A percentile compares a stretch with the other conserved stretches of the same genome.
Conservation (phyloP, 305 asterid genomes). For the Solanum chacoense region DNA sequence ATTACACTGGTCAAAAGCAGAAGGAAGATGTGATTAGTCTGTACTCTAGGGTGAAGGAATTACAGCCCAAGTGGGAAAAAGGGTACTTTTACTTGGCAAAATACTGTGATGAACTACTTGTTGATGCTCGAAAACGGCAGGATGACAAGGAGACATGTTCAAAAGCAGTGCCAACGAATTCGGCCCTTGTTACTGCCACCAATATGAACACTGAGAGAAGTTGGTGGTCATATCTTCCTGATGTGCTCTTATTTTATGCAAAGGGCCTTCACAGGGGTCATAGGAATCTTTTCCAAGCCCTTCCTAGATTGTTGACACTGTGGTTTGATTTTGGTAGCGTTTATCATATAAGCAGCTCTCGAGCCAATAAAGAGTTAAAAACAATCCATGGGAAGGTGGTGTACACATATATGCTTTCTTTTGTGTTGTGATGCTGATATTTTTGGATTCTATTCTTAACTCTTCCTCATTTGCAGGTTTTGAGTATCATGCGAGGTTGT, state of each 20-base stretch:
- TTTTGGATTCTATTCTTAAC: slow-evolving; percentile 6
- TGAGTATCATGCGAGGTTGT: slow-evolving; percentile 91
- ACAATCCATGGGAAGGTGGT: slow-evolving; percentile 58
- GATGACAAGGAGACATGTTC: slow-evolving; percentile 56
- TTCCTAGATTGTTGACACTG: slow-evolving; percentile 86
- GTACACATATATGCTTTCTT: neutral
- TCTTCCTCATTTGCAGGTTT: slow-evolving; percentile 33
- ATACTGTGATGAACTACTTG: slow-evolving; percentile 89
- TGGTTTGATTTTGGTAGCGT: slow-evolving; percentile 93
- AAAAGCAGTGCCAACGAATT: slow-evolving; percentile 40
- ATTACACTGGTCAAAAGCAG: slow-evolving; percentile 92
- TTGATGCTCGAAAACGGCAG: slow-evolving; percentile 94
- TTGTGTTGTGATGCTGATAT: neutral
- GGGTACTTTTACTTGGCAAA: slow-evolving; percentile 94
- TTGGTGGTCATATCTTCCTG: slow-evolving; percentile 93
- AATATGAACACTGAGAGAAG: slow-evolving; percentile 49
- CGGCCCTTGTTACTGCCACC: slow-evolving; percentile 32
- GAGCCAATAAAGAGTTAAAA: slow-evolving; percentile 61
- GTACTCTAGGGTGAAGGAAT: slow-evolving; percentile 81
- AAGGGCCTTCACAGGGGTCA: slow-evolving; percentile 96
- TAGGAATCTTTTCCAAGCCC: slow-evolving; percentile 92
- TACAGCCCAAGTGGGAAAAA: slow-evolving; percentile 96
- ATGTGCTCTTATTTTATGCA: slow-evolving; percentile 78
- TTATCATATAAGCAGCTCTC: slow-evolving; percentile 40
- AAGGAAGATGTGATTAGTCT: slow-evolving; percentile 88